Conservation (phyloP, 164 flowering plant genomes). For the Chloranthus sessilifolius region DNA sequence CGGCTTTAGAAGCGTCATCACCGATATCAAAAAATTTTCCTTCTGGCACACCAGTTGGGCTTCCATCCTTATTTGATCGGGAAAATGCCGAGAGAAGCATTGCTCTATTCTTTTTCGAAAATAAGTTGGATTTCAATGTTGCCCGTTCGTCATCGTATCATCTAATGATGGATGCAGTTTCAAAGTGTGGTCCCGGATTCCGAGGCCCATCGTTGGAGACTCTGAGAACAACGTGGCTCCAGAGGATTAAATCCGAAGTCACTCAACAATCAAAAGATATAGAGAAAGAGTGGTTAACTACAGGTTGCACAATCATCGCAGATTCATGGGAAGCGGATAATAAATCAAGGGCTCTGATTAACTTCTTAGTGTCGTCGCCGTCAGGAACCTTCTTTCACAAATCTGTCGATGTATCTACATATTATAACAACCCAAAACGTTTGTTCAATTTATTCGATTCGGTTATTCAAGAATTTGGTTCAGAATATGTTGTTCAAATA, state of each 20-base stretch:
- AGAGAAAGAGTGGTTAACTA: slow-evolving; percentile 76
- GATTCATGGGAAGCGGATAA: slow-evolving; percentile 96
- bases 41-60: slow-evolving; percentile 19
- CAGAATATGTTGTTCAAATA: slow-evolving; percentile 86
- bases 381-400: slow-evolving; percentile 83
- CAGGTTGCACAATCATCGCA: slow-evolving; percentile 86
- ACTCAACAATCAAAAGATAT: slow-evolving; percentile 57
- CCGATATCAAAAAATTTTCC: slow-evolving; percentile 41
- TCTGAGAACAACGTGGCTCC: slow-evolving; percentile 70
- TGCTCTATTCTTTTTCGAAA: slow-evolving; percentile 89
- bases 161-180: slow-evolving; percentile 69
- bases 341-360: slow-evolving; percentile 75
- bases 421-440: slow-evolving; percentile 62
- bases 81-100: slow-evolving; percentile 81
- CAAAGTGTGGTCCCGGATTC: slow-evolving; percentile 69
- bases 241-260: slow-evolving; percentile 69
- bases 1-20: slow-evolving; percentile 31
- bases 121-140: slow-evolving; percentile 71
- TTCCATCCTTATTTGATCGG: slow-evolving; percentile 36
- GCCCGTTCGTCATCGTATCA: slow-evolving; percentile 88
- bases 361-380: slow-evolving; percentile 87
- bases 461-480: slow-evolving; percentile 82
- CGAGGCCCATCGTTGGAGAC: slow-evolving; percentile 66
- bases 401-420: slow-evolving; percentile 79
- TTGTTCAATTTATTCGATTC: slow-evolving; percentile 75